Base-by-base conservation (phyloP, 441 rosid species). In the Pelargonium australe region DNA sequence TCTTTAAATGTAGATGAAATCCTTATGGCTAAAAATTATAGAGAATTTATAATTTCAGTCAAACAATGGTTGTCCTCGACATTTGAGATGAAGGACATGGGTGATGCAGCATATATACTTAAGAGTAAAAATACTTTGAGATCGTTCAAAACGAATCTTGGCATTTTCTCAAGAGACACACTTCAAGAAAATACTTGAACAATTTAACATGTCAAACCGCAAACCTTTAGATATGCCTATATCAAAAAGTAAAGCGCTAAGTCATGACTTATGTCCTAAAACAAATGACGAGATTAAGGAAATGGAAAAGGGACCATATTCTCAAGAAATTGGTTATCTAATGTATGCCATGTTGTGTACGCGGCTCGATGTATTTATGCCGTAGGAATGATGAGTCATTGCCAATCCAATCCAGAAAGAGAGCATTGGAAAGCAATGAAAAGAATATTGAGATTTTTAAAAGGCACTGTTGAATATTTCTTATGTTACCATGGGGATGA, bases 261-360 rank as follows among this genome's bases (percentile, higher is more conserved):
- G 71, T 40, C 64, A 7, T 0, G 34, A 19, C 9, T 1, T 6
- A 6, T 63, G 4, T 14, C 31, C 44, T 12, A 44, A 45, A 10
- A 3, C 25, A 0, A 8, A 19, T 5, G 4, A 67, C 14, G 6
- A 72, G 6, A 11, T 25, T 10, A 1, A 28, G 13, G 0, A 60
- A 12, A 70, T 70, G 67, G 0, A 2, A 0, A 25, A 14, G 10
- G 47, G 25, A 4, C 44, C 60, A 5, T 68, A 68, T 55, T 2
- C 65, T 1, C 31, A 17, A 2, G 68, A 7, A 31, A 8, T 73
- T 17, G 25, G 28, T 3, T 63, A 16, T 63, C 12, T 68, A 0
- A 73, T 49, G 44, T 68, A 68, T 19, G 64, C 16, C 1, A 68
- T 73, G 53, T 7, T 68, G 43, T 73, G 58, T 51, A 63, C 57